A percentile compares a stretch with the other conserved stretches of the same genome.
Evolutionary conservation across 768 basidiomycete species (phyloP).

Genomic region (Leccinum variicolor): DNA sequence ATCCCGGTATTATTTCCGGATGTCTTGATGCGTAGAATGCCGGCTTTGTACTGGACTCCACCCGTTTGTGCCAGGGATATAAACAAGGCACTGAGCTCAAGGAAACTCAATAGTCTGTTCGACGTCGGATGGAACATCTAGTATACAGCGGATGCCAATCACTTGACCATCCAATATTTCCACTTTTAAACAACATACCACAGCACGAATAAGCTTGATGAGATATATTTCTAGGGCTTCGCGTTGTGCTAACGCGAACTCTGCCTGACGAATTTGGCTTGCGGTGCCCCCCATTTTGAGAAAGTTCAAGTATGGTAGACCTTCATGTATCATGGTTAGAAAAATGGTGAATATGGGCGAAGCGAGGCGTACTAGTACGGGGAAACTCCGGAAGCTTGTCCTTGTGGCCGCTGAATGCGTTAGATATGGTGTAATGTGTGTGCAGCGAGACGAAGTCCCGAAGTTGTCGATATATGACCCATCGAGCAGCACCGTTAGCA

Average conservation of each 20-base stretch:
- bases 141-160: neutral
- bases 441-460: conserved; percentile 91
- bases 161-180: neutral
- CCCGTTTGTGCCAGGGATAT: conserved; percentile 76
- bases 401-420: conserved; percentile 69
- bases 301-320: conserved; percentile 89
- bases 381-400: conserved; percentile 91
- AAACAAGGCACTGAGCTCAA: conserved; percentile 89
- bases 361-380: conserved; percentile 53
- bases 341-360: neutral
- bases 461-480: conserved; percentile 94
- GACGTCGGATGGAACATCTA: conserved; percentile 96
- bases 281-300: conserved; percentile 59
- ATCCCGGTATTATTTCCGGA: conserved; percentile 52
- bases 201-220: conserved; percentile 81
- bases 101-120: conserved; percentile 84
- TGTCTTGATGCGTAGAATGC: conserved; percentile 64
- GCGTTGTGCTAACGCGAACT: conserved; percentile 81
- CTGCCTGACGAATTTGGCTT: conserved; percentile 56
- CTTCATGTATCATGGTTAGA: conserved; percentile 34
- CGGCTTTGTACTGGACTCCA: conserved; percentile 89
- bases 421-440: conserved; percentile 83
- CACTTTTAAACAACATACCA: conserved; percentile 50
- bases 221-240: conserved; percentile 86
- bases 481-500: conserved; percentile 85